Base-by-base conservation (phyloP, 164 flowering plant species). In the Chimonanthus salicifolius region DNA sequence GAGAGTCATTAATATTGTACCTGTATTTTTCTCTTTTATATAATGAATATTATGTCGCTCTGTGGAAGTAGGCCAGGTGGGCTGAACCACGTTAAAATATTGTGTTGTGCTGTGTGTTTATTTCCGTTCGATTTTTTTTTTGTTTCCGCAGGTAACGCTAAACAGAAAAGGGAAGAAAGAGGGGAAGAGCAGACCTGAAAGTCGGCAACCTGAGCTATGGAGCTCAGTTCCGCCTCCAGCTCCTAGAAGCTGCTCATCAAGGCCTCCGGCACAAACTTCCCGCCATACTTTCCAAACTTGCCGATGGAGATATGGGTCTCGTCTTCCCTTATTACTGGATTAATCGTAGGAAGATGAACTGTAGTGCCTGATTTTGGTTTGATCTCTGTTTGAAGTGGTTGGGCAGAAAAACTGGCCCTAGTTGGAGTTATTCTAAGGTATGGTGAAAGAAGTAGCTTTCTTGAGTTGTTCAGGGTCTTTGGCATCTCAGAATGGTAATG, bases 271-370 rank as follows among this genome's bases (percentile, higher is more conserved):
- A 87, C 88, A 64, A 58, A 87, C 75, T 78, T 83, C 43, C 90
- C 90, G 3, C 90, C 90, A 73, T 79, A 85, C 74, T 58, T 82
- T 4, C 90, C 90, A 69, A 82, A 87, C 72, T 77, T 82, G 47
- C 81, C 88, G 5, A 50, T 48, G 44, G 20, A 15, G 15, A 45
- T 4, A 4, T 1, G 54, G 47, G 20, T 45, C 3, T 5, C 20
- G 50, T 46, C 51, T 50, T 69, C 49, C 13, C 58, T 48, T 4
- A 43, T 1, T 15, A 70, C 2, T 4, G 16, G 5, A 0, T 20
- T 20, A 3, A 50, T n/a, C 3, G 58, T 9, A 49, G 60, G 11
- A 3, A 54, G 15, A 54, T 54, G 15, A 54, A 13, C 4, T 54
- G 60, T 54, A 54, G 0, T 54, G 15, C 60, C 11, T 54, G n/a